Evolutionary conservation across 495 filamentous ascomycete genomes (phyloP).

Genomic region (Hypomontagnella monticulosa): DNA sequence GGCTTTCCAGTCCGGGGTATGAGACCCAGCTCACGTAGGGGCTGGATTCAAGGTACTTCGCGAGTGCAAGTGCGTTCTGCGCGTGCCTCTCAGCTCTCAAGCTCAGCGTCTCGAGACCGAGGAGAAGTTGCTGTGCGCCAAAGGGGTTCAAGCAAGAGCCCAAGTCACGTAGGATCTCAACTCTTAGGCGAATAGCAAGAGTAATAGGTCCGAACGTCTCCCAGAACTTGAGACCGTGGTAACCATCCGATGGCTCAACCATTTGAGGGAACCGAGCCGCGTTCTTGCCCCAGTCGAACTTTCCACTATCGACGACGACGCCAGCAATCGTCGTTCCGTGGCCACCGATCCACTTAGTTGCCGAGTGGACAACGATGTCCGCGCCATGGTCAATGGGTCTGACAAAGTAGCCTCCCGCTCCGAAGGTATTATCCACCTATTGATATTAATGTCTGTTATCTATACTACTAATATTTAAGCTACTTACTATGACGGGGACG

Average conservation of each 20-base stretch:
- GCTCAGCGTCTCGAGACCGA: constrained; percentile 90
- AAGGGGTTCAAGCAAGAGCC: constrained; percentile 90
- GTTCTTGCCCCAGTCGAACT: constrained; percentile 96
- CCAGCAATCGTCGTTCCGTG: constrained; percentile 97
- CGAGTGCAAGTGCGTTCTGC: constrained; percentile 81
- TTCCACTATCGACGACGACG: constrained; percentile 89
- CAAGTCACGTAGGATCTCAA: constrained; percentile 86
- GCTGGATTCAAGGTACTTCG: constrained; percentile 84
- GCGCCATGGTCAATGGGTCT: constrained; percentile 92
- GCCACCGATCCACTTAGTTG: constrained; percentile 98
- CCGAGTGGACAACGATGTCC: constrained; percentile 94
- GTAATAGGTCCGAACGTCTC: constrained; percentile 90
- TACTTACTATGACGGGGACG: constrained; percentile 82
- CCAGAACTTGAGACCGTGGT: constrained; percentile 97
- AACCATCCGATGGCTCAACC: constrained; percentile 89
- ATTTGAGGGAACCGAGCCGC: constrained; percentile 92
- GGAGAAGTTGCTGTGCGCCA: constrained; percentile 90
- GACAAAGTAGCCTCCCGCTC: constrained; percentile 91
- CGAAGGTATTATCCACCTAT: constrained; percentile 95
- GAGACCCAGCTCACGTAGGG: constrained; percentile 91
- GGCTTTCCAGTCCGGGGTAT: constrained; percentile 88
- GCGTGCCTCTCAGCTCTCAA: constrained; percentile 89
- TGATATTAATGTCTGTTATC: constrained; percentile 10
- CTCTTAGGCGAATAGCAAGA: constrained; percentile 81
- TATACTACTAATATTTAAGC: neutral